Conservation (phyloP, 1,139 yeast species). For the Suhomyces yuchorum region DNA sequence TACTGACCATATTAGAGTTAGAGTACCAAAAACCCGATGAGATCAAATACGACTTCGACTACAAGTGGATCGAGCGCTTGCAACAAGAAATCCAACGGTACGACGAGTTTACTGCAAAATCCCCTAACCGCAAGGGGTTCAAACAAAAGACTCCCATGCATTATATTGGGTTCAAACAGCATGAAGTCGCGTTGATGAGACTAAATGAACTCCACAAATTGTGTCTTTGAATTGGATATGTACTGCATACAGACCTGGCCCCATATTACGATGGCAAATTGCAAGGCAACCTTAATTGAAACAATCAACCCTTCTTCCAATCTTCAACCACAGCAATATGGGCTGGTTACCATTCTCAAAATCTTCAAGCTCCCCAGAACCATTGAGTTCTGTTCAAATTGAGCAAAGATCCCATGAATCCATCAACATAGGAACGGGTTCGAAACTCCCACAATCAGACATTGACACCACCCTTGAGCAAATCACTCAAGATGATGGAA, state of each 20-base stretch:
- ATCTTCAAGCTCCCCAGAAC: conserved; percentile 1
- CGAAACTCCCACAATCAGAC: conserved; percentile 21
- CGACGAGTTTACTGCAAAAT: conserved; percentile 3
- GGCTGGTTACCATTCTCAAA: conserved; percentile 29
- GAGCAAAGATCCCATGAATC: conserved; percentile 42
- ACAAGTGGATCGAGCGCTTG: conserved; percentile 28
- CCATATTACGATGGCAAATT: background rate
- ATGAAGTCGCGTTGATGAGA: conserved; percentile 34
- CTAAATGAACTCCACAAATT: conserved; percentile 30
- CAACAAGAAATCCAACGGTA: conserved; percentile 5
- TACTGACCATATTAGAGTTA: conserved; percentile 36
- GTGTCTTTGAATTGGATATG: conserved; percentile 27
- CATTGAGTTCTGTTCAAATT: conserved; percentile 22
- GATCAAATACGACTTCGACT: conserved; percentile 34
- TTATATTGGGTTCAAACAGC: conserved; percentile 30
- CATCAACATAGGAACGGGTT: conserved; percentile 21
- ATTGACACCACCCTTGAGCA: conserved; percentile 43
- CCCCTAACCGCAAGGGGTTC: conserved; percentile 6
- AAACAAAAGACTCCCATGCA: conserved; percentile 13
- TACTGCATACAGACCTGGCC: background rate
- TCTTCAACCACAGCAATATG: conserved; percentile 18
- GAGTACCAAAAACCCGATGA: conserved; percentile 30
- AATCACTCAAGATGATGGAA: conserved; percentile 24
- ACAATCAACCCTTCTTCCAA: background rate
- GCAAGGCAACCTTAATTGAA: conserved; percentile 4